Base-by-base conservation (phyloP, 208 protist species). In the Endotrypanum monterogeii region DNA sequence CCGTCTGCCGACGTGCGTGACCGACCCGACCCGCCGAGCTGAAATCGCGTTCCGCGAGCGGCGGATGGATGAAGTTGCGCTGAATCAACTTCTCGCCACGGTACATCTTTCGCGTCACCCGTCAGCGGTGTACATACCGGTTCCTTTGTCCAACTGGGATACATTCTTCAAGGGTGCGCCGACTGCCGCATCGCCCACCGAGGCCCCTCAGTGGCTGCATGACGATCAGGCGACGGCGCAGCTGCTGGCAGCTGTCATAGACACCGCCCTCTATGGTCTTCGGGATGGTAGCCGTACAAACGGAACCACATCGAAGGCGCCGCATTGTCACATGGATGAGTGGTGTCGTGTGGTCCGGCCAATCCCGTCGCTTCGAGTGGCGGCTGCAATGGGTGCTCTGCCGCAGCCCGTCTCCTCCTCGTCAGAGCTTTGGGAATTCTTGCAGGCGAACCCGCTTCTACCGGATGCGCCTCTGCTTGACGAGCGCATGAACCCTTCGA, bases 191-290 rank as follows among this genome's bases (percentile, higher is more conserved):
- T 61, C 57, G 14, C 41, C 46, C 6, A 54, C 35, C 0, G 60
- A 44, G 20, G 52, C 32, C 8, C 76, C 69, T 20, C n/a, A 30
- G 66, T 96, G 91, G 89, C 78, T 94, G n/a, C 67, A 87, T 28
- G 80, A 94, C 55, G 91, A 94, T 50, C 73, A 68, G 14, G 85
- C 91, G 39, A 94, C 92, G 16, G 92, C 92, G 57, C 92, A 96
- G 84, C 84, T 89, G 55, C 52, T 93, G 44, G 92, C 92, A 16
- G 81, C 89, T 11, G 68, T 92, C 25, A 55, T 83, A 11, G 92
- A 96, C 76, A 93, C 74, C 7, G 85, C 88, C 12, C 78, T 94
- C 35, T 96, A 93, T 75, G 89, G 92, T 20, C 50, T 89, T 41
- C 83, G 92, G 3, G 92, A 94, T 69, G 81, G 88, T 28, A 77